Evolutionary conservation across 257 asterid genomes (phyloP).

Genomic region (Jasminum sambac): DNA sequence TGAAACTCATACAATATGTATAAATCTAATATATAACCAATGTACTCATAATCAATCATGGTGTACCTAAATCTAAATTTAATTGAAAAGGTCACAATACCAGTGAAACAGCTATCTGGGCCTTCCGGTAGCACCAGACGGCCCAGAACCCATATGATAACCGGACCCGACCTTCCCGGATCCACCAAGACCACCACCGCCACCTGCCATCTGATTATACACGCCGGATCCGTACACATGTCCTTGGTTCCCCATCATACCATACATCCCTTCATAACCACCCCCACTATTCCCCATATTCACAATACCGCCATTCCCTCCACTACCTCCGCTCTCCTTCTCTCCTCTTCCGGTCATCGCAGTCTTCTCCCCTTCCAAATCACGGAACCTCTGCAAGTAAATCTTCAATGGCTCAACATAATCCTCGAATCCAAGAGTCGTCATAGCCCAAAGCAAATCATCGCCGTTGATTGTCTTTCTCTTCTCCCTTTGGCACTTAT

Average conservation of each 20-base stretch:
- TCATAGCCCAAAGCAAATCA: constrained; percentile 72
- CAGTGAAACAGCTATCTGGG: constrained; percentile 34
- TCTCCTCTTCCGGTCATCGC: constrained; percentile 50
- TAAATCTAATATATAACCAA: constrained; percentile 15
- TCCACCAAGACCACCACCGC: too few species aligned
- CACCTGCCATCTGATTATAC: constrained; percentile 22
- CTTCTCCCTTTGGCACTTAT: constrained; percentile 70
- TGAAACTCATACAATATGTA: constrained; percentile 12
- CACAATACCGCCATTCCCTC: constrained; percentile 31
- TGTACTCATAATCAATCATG: constrained; percentile 10
- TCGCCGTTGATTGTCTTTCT: constrained; percentile 69
- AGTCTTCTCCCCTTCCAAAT: constrained; percentile 61
- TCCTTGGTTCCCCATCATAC: constrained; percentile 39
- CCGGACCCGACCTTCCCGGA: constrained; percentile 40
- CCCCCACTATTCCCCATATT: constrained; percentile 34
- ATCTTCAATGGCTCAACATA: constrained; percentile 61
- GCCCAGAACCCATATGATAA: constrained; percentile 34
- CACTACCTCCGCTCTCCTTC: constrained; percentile 27
- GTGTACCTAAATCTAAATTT: constrained; percentile 10
- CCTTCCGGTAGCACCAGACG: constrained; percentile 32
- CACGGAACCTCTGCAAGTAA: constrained; percentile 65
- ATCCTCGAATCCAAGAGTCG: constrained; percentile 69
- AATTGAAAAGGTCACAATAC: constrained; percentile 7
- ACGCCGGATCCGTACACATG: constrained; percentile 37
- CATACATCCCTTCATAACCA: constrained; percentile 37